phyloP scores from a whole-genome alignment of 352 stramenopile genomes.

The Phytophthora rubi region DNA sequence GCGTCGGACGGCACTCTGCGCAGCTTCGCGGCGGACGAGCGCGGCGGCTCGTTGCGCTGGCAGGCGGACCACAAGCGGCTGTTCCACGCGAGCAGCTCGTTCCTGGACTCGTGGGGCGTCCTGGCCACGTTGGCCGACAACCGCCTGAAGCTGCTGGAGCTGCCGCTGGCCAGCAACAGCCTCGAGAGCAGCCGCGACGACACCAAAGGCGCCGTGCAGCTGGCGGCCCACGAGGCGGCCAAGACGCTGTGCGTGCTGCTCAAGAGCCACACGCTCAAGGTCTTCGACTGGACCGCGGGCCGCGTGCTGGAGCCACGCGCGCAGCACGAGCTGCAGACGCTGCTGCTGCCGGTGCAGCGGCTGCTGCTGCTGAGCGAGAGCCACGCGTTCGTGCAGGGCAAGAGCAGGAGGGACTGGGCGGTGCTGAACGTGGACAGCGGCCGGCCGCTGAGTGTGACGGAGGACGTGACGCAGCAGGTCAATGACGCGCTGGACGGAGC shows the following conservation, averaged over 20 bases:
- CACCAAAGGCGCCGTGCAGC: conserved; percentile 61
- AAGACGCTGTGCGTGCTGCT: conserved; percentile 60
- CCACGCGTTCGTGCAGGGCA: conserved; percentile 68
- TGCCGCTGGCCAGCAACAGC: conserved; percentile 54
- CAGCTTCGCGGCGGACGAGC: conserved; percentile 51
- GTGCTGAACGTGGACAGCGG: conserved; percentile 76
- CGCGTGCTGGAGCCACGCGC: conserved; percentile 53
- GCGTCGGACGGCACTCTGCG: conserved; percentile 65
- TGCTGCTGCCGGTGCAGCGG: conserved; percentile 53
- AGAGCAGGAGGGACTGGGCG: conserved; percentile 54
- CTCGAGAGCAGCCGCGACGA: conserved; percentile 56
- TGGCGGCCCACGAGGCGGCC: conserved; percentile 61
- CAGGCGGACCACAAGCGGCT: conserved; percentile 71
- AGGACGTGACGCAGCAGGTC: conserved; percentile 28
- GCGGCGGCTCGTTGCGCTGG: conserved; percentile 43
- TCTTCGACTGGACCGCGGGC: conserved; percentile 81
- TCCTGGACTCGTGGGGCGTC: conserved; percentile 78
- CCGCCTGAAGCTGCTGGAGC: conserved; percentile 63
- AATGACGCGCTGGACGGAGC: conserved; percentile 36
- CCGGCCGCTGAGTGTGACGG: conserved; percentile 37
- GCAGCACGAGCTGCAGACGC: conserved; percentile 60
- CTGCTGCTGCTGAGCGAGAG: conserved; percentile 72
- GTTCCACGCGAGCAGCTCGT: conserved; percentile 54
- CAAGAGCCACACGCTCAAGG: conserved; percentile 69
- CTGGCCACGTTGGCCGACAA: conserved; percentile 62